phyloP scores from a whole-genome alignment of 805 yeast species.

The Pichia californica region DNA sequence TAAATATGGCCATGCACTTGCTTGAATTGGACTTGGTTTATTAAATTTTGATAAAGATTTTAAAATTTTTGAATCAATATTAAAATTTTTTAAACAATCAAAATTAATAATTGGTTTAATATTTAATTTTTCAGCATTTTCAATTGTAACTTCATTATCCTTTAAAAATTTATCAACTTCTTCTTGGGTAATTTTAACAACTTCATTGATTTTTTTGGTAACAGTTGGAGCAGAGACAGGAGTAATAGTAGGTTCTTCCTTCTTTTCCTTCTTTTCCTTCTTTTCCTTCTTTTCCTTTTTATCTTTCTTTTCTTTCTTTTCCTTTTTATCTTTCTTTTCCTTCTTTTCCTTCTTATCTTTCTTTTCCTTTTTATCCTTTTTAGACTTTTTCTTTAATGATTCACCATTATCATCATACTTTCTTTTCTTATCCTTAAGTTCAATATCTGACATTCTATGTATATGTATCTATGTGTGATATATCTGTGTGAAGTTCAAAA shows the following conservation, averaged over 20 bases:
- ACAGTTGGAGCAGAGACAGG: neutral
- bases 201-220: constrained; percentile 1
- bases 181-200: constrained; percentile 31
- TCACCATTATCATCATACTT: constrained; percentile 19
- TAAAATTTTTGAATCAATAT: constrained; percentile 48
- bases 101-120: constrained; percentile 70
- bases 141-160: constrained; percentile 73
- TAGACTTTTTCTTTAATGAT: constrained; percentile 24
- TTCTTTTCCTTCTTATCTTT: constrained; percentile 25
- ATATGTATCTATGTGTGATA: too few species aligned
- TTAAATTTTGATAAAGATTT: constrained; percentile 65
- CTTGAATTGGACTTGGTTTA: constrained; percentile 93
- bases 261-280: constrained; percentile 30
- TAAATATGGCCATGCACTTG: constrained; percentile 90
- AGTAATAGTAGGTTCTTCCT: too few species aligned
- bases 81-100: constrained; percentile 40
- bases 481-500: too few species aligned
- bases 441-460: constrained; percentile 20
- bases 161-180: constrained; percentile 58
- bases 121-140: constrained; percentile 49
- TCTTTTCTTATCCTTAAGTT: constrained; percentile 27
- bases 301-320: constrained; percentile 32
- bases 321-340: constrained; percentile 26
- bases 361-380: constrained; percentile 24
- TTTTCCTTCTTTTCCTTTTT: constrained; percentile 36